phyloP scores from a whole-genome alignment of 148 eudicot species.

The Dysphania ambrosioides region DNA sequence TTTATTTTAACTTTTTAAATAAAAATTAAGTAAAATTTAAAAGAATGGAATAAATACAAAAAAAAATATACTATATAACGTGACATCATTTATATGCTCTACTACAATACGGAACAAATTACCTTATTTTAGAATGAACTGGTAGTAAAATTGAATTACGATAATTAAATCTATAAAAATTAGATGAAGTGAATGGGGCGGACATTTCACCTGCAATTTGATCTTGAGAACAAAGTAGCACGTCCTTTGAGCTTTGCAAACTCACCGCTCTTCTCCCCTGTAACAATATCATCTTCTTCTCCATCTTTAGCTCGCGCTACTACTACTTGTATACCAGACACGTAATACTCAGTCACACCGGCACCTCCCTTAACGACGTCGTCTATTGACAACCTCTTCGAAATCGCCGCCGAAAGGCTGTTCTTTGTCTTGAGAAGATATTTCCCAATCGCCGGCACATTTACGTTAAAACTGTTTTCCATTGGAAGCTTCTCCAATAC shows the following conservation, averaged over 20 bases:
- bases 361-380: slow-evolving; percentile 4
- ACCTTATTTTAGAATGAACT: too few relatives aligned
- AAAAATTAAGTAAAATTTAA: too few relatives aligned
- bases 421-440: slow-evolving; percentile 57
- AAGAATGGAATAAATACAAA: too few relatives aligned
- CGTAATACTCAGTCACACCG: slow-evolving; percentile 71
- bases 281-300: slow-evolving; percentile 1
- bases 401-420: slow-evolving; percentile 52
- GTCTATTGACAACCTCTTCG: slow-evolving; percentile 38
- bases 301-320: slow-evolving; percentile 34
- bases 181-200: too few relatives aligned
- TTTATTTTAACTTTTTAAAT: too few relatives aligned
- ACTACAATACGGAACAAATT: too few relatives aligned
- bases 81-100: too few relatives aligned
- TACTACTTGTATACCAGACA: slow-evolving; percentile 68
- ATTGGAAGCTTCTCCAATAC: slow-evolving; percentile 13
- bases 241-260: slow-evolving; percentile 48
- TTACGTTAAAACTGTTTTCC: slow-evolving; percentile 26
- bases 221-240: slow-evolving; percentile 76
- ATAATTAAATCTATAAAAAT: too few relatives aligned
- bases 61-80: too few relatives aligned
- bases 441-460: slow-evolving; percentile 56
- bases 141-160: too few relatives aligned
- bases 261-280: slow-evolving; percentile 3
- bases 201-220: slow-evolving; percentile 89